Percentiles rank a stretch among this genome's conserved stretches.
phyloP scores from a whole-genome alignment of 1,284 basidiomycete species.

The Ustanciosporium gigantosporum region DNA sequence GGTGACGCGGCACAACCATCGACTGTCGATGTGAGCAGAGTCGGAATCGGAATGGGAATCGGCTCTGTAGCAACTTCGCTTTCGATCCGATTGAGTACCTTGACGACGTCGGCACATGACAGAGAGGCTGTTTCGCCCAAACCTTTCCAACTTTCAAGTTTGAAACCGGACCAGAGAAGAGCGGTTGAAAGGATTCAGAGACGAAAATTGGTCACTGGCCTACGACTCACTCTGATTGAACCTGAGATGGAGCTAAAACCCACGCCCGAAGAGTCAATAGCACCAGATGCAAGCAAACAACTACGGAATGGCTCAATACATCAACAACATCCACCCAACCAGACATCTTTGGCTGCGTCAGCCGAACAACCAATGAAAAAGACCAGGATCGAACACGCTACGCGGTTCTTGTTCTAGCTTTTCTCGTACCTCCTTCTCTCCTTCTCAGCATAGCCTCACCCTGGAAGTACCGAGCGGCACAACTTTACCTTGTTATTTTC shows the following conservation, averaged over 20 bases:
- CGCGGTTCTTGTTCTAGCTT: slow-evolving; percentile 30
- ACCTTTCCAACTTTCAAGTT: neutral
- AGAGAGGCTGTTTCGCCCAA: neutral
- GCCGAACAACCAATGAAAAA: too few relatives aligned
- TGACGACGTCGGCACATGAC: too few relatives aligned
- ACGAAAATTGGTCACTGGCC: slow-evolving; percentile 11
- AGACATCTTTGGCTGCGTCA: too few relatives aligned
- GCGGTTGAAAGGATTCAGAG: slow-evolving; percentile 17
- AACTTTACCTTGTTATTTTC: too few relatives aligned
- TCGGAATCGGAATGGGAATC: neutral
- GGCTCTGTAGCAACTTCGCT: slow-evolving; percentile 8
- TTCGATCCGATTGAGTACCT: slow-evolving; percentile 4
- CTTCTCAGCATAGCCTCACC: too few relatives aligned
- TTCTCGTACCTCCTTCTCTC: neutral
- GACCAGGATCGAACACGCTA: slow-evolving; percentile 17
- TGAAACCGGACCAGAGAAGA: neutral
- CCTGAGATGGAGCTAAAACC: slow-evolving; percentile 7
- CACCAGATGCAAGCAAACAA: too few relatives aligned
- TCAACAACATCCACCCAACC: too few relatives aligned
- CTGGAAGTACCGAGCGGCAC: too few relatives aligned
- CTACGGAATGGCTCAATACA: too few relatives aligned
- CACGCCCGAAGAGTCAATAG: too few relatives aligned
- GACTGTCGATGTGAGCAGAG: too few relatives aligned
- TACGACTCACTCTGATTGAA: slow-evolving; percentile 15
- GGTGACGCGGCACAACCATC: slow-evolving; percentile 1